Base-by-base conservation (phyloP, 2,329 filamentous ascomycete species). In the Ambrosiella cleistominuta region DNA sequence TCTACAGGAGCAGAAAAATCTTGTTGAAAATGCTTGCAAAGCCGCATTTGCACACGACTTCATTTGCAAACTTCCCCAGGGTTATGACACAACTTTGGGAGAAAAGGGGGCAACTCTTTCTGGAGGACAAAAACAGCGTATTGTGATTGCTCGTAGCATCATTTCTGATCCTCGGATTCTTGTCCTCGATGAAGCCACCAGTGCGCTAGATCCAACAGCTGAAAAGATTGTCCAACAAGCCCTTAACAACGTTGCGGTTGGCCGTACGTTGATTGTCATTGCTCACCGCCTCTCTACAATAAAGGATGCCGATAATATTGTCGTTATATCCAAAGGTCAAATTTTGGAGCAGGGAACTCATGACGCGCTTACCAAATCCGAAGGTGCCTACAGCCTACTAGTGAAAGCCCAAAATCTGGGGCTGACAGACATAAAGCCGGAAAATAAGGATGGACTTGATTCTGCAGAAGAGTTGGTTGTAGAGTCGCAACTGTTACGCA, bases 51-150 rank as follows among this genome's bases (percentile, higher is more conserved):
- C 97, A 0, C 77, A 85, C 57, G 75, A 80, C 1, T 85, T 83
- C 0, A 74, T 96, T 9, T 67, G 73, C 0, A 72, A 74, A 27
- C 75, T 96, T 54, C 85, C 87, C 0, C 64, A 82, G 1, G 87
- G 87, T 0, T 69, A 91, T 0, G 73, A 88, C 15, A 95, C 90
- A 0, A 65, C 77, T 1, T 75, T 95, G 6, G 88, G 87, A 0
- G 42, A 56, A n/a, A 49, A 53, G 13, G 80, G 81, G n/a, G 86
- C 85, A 0, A 78, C 78, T 39, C 72, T 96, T 45, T 95, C 88
- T 62, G 90, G 89, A 7, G 91, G 91, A 0, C 88, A 97, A 69
- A 83, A 77, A 60, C 90, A 96, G 68, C 77, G 88, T 56, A 73
- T 96, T 53, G 86, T 86, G 0, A 74, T 97, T 39, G 89, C 90